phyloP scores from a whole-genome alignment of 2,329 filamentous ascomycete genomes.

The Venturia pyrina region DNA sequence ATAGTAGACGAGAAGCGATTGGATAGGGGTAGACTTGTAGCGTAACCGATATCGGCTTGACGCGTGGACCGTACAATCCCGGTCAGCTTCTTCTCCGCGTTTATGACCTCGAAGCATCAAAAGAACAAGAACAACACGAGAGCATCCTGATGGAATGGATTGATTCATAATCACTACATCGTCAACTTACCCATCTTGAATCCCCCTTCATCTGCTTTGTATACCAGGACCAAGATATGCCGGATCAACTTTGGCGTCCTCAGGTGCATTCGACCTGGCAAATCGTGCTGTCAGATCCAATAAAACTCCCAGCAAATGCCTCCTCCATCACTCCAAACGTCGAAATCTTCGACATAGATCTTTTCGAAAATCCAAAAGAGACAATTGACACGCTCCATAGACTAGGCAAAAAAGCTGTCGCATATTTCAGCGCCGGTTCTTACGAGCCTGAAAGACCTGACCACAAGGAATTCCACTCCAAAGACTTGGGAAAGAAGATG shows the following conservation, averaged over 20 bases:
- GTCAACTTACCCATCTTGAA: background rate
- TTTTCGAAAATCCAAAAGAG: slow-evolving; percentile 42
- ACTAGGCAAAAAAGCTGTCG: slow-evolving; percentile 53
- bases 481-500: slow-evolving; percentile 50
- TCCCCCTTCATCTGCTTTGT: too few relatives aligned
- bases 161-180: background rate
- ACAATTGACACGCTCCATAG: slow-evolving; percentile 40
- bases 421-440: slow-evolving; percentile 65
- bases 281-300: slow-evolving; percentile 43
- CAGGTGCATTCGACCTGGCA: slow-evolving; percentile 47
- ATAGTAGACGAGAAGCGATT: background rate
- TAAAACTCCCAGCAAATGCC: slow-evolving; percentile 25
- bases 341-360: slow-evolving; percentile 51
- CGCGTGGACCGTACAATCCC: too few relatives aligned
- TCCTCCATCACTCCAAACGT: slow-evolving; percentile 38
- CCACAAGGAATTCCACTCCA: slow-evolving; percentile 41
- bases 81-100: background rate
- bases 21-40: background rate
- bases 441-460: slow-evolving; percentile 57
- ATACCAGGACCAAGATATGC: background rate
- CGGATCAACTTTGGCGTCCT: slow-evolving; percentile 40
- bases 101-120: background rate
- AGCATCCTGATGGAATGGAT: too few relatives aligned
- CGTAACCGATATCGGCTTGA: background rate
- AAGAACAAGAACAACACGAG: background rate